Conservation (phyloP, 768 basidiomycete genomes). For the Termitomyces sp. region DNA sequence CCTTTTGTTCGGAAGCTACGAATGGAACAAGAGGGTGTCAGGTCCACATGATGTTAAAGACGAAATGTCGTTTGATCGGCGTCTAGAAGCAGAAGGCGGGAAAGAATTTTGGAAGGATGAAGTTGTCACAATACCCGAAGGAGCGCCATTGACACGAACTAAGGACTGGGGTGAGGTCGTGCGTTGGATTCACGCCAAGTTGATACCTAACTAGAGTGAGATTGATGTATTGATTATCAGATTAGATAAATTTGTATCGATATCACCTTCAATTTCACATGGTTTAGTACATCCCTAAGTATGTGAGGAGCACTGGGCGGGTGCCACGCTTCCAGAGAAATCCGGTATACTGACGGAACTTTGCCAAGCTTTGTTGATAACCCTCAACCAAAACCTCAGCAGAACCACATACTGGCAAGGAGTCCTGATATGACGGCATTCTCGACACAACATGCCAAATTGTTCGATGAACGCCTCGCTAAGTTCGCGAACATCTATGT, state of each 20-base stretch:
- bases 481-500: conserved; percentile 54
- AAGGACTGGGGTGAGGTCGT: conserved; percentile 64
- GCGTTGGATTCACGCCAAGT: conserved; percentile 38
- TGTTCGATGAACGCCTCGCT: conserved; percentile 37
- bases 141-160: conserved; percentile 50
- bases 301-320: neutral
- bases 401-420: neutral
- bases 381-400: too few species aligned
- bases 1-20: conserved; percentile 73
- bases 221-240: conserved; percentile 7
- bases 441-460: conserved; percentile 32
- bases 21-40: conserved; percentile 70
- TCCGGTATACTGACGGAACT: neutral
- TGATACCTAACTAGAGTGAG: conserved; percentile 16
- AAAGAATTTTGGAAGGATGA: conserved; percentile 60
- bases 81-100: conserved; percentile 45
- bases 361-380: neutral
- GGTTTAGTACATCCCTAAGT: neutral
- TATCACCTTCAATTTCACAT: conserved; percentile 7
- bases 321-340: too few species aligned
- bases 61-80: conserved; percentile 53
- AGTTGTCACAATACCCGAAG: conserved; percentile 46
- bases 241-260: conserved; percentile 11
- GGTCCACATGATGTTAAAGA: conserved; percentile 41
- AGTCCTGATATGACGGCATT: conserved; percentile 28